phyloP scores from a whole-genome alignment of 331 rosid genomes.

The Malus hybrid region DNA sequence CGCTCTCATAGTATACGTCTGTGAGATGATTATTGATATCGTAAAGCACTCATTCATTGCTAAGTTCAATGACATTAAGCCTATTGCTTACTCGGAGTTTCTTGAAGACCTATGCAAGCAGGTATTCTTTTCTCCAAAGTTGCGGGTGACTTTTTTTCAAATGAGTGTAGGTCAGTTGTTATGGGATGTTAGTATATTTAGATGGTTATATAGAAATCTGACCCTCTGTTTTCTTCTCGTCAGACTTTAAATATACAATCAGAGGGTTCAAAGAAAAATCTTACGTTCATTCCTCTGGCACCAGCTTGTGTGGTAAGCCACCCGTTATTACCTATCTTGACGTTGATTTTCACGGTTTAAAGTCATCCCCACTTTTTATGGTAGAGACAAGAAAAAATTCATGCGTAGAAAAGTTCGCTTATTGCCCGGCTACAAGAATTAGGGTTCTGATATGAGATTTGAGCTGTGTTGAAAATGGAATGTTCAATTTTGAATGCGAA shows the following conservation, averaged over 20 bases:
- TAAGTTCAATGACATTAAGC: constrained; percentile 84
- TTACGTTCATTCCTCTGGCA: constrained; percentile 92
- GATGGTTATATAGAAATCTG: neutral
- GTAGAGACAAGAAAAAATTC: neutral
- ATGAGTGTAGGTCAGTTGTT: neutral
- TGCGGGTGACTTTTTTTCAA: constrained; percentile 1
- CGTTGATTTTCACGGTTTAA: neutral
- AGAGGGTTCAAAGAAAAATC: constrained; percentile 62
- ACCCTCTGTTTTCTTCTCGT: constrained; percentile 16
- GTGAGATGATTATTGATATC: constrained; percentile 88
- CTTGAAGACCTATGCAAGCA: constrained; percentile 96
- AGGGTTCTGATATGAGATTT: neutral
- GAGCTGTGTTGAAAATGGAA: neutral
- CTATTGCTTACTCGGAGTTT: constrained; percentile 82
- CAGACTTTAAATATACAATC: constrained; percentile 71
- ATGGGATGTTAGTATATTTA: neutral
- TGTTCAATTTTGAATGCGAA: neutral
- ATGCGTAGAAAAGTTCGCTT: neutral
- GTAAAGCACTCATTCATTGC: constrained; percentile 94
- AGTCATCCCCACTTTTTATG: neutral
- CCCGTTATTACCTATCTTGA: neutral
- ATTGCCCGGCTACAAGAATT: neutral
- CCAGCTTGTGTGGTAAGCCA: constrained; percentile 95
- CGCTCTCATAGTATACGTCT: constrained; percentile 62
- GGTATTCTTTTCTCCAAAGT: constrained; percentile 35